Percentiles rank a stretch among this genome's conserved stretches.
Conservation (phyloP, 2,329 filamentous ascomycete genomes). For the Aspergillus sclerotialis region DNA sequence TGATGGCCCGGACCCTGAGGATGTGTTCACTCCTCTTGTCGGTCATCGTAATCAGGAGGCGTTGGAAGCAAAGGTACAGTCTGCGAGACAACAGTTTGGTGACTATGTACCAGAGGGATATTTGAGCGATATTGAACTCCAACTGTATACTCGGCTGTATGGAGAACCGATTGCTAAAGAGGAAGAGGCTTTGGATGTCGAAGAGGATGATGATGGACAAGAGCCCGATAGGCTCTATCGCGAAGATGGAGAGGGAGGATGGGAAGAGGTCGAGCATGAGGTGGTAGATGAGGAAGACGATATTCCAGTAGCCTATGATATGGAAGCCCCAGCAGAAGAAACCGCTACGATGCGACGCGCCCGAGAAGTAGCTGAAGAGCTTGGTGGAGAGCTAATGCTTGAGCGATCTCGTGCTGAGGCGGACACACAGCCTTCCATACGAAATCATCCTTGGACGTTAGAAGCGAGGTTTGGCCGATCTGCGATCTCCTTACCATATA, state of each 20-base stretch:
- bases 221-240: conserved; percentile 29
- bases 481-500: conserved; percentile 67
- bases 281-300: conserved; percentile 14
- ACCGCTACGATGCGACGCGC: conserved; percentile 26
- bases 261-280: conserved; percentile 28
- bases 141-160: conserved; percentile 72
- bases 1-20: conserved; percentile 19
- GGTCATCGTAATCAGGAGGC: conserved; percentile 25
- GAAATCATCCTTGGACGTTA: conserved; percentile 67
- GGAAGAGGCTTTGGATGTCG: conserved; percentile 17
- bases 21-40: conserved; percentile 22
- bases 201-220: conserved; percentile 24
- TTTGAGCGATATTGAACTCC: conserved; percentile 63
- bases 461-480: conserved; percentile 67
- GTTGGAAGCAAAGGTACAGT: conserved; percentile 48
- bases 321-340: conserved; percentile 22
- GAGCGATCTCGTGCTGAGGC: conserved; percentile 38
- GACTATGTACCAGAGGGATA: conserved; percentile 67
- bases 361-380: conserved; percentile 31
- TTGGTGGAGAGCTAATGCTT: conserved; percentile 35
- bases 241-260: conserved; percentile 30
- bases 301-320: conserved; percentile 21
- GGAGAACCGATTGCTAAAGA: conserved; percentile 55
- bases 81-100: conserved; percentile 68
- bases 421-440: conserved; percentile 37